phyloP scores from a whole-genome alignment of 2,329 filamentous ascomycete genomes.

The Cryoendolithus antarcticus region DNA sequence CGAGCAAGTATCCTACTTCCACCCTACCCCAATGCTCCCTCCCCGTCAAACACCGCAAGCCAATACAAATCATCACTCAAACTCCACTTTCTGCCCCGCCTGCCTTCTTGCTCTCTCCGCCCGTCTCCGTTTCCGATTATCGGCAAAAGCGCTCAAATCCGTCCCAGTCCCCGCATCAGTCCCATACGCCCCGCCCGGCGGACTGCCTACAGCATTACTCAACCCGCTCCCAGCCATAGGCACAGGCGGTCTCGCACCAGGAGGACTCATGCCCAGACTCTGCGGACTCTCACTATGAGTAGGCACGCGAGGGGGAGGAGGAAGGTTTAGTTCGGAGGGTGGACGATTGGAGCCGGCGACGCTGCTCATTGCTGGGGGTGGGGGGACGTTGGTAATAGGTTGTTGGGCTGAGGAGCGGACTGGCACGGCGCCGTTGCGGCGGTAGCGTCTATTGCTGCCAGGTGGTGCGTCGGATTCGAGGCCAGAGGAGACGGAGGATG shows the following conservation, averaged over 20 bases:
- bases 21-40: no score
- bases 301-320: slow-evolving; percentile 10
- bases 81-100: slow-evolving; percentile 33
- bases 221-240: slow-evolving; percentile 12
- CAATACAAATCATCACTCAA: slow-evolving; percentile 25
- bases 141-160: slow-evolving; percentile 36
- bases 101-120: slow-evolving; percentile 37
- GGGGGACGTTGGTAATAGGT: slow-evolving; percentile 19
- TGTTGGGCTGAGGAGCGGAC: slow-evolving; percentile 17
- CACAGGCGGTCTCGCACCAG: no score
- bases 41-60: no score
- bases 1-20: no score
- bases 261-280: no score
- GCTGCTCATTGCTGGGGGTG: slow-evolving; percentile 17
- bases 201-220: slow-evolving; percentile 19
- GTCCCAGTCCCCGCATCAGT: slow-evolving; percentile 24
- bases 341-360: slow-evolving; percentile 12
- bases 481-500: slow-evolving; percentile 26
- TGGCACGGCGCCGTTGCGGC: slow-evolving; percentile 6
- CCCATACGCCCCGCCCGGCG: slow-evolving; percentile 26
- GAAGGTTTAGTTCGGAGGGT: slow-evolving; percentile 17
- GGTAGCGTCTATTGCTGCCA: slow-evolving; percentile 7
- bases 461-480: slow-evolving; percentile 21
- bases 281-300: slow-evolving; percentile 3
- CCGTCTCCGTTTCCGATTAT: slow-evolving; percentile 39